Evolutionary conservation across 1,139 yeast species (phyloP).

Genomic region (Candida sp.): DNA sequence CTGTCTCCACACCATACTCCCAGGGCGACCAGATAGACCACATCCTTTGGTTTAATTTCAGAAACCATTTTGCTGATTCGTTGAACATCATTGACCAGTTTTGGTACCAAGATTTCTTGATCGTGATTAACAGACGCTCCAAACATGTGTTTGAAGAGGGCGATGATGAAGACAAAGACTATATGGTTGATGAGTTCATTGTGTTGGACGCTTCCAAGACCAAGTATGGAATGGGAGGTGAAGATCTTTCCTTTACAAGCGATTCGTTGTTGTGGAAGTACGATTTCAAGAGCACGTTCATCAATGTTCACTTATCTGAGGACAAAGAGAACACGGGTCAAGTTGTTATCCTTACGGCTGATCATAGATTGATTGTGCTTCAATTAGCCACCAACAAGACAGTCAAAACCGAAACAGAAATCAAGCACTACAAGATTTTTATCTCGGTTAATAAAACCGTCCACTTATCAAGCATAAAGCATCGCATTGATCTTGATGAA

Average conservation of each 20-base stretch:
- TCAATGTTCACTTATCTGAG: slow-evolving; percentile 20
- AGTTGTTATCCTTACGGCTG: slow-evolving; percentile 34
- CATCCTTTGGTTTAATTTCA: slow-evolving; percentile 45
- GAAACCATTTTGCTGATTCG: slow-evolving; percentile 34
- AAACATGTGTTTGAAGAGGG: slow-evolving; percentile 22
- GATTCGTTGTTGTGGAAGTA: slow-evolving; percentile 48
- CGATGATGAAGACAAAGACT: slow-evolving; percentile 9
- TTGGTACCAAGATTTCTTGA: slow-evolving; percentile 39
- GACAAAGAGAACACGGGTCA: slow-evolving; percentile 15
- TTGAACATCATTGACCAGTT: slow-evolving; percentile 41
- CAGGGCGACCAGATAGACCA: slow-evolving; percentile 34
- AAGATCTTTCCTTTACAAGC: slow-evolving; percentile 37
- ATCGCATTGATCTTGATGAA: slow-evolving; percentile 26
- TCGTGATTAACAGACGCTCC: slow-evolving; percentile 35
- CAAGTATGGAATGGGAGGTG: slow-evolving; percentile 41
- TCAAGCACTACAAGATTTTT: slow-evolving; percentile 29
- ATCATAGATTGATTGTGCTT: slow-evolving; percentile 34
- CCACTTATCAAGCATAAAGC: slow-evolving; percentile 35
- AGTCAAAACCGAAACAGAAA: slow-evolving; percentile 9
- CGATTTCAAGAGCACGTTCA: slow-evolving; percentile 32
- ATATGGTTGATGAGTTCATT: slow-evolving; percentile 41
- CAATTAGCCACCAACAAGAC: slow-evolving; percentile 23
- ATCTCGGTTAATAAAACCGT: slow-evolving; percentile 40
- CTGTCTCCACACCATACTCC: slow-evolving; percentile 42
- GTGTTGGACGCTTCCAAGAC: slow-evolving; percentile 37